Evolutionary conservation across 108 stramenopile genomes (phyloP).

Genomic region (Nitzschia putrida): DNA sequence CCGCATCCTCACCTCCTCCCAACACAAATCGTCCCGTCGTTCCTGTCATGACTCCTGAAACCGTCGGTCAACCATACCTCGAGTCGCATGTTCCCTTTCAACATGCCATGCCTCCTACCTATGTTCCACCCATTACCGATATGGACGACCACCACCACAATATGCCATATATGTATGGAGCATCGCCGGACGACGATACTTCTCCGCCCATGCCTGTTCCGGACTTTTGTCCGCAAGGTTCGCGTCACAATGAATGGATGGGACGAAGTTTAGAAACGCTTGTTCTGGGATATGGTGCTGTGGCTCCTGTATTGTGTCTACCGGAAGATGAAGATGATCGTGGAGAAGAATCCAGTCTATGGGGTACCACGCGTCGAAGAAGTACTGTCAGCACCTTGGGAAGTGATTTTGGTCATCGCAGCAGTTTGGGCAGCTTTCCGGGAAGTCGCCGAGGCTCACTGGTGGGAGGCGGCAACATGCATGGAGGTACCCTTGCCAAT

Average conservation of each 20-base stretch:
- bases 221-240: slow-evolving; percentile 33
- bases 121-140: neutral
- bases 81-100: neutral
- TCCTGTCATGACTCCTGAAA: neutral
- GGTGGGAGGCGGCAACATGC: slow-evolving; percentile 29
- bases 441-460: slow-evolving; percentile 32
- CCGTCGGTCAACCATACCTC: neutral
- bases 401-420: slow-evolving; percentile 18
- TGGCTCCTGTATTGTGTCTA: slow-evolving; percentile 34
- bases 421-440: slow-evolving; percentile 24
- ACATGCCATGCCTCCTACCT: neutral
- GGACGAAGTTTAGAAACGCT: slow-evolving; percentile 55
- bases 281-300: slow-evolving; percentile 39
- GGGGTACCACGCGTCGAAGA: slow-evolving; percentile 15
- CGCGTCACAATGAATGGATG: slow-evolving; percentile 52
- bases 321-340: slow-evolving; percentile 31
- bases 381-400: slow-evolving; percentile 36
- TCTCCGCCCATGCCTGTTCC: slow-evolving; percentile 1
- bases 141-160: neutral
- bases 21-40: neutral
- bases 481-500: slow-evolving; percentile 47
- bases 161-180: slow-evolving; percentile 3
- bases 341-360: neutral
- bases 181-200: slow-evolving; percentile 5
- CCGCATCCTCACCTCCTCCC: neutral